phyloP scores from a whole-genome alignment of 1,139 yeast genomes.

The Suhomyces terraborum region DNA sequence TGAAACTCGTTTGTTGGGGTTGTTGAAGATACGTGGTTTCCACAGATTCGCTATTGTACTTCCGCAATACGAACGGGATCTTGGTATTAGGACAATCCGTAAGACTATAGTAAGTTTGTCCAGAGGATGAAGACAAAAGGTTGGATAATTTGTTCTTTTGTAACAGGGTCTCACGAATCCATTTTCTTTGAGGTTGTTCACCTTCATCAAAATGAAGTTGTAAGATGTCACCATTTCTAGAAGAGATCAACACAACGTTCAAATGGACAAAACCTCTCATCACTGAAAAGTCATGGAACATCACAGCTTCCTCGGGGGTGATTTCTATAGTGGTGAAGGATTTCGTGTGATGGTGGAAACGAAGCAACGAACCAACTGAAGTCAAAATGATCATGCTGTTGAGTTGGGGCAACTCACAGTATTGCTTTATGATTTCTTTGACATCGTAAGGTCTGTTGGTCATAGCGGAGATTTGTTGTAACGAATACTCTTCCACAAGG shows the following conservation, averaged over 20 bases:
- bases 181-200: conserved; percentile 19
- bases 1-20: conserved; percentile 53
- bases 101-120: conserved; percentile 37
- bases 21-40: conserved; percentile 26
- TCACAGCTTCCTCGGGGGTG: conserved; percentile 24
- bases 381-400: conserved; percentile 57
- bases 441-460: conserved; percentile 32
- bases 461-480: conserved; percentile 24
- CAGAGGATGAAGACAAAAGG: conserved; percentile 37
- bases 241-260: conserved; percentile 49
- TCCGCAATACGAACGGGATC: conserved; percentile 54
- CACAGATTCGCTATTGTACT: conserved; percentile 27
- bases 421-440: conserved; percentile 66
- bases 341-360: conserved; percentile 24
- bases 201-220: conserved; percentile 41
- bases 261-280: conserved; percentile 47
- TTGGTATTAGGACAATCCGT: conserved; percentile 71
- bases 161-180: conserved; percentile 27
- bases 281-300: conserved; percentile 51
- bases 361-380: conserved; percentile 58
- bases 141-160: conserved; percentile 54
- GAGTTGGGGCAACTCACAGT: conserved; percentile 41
- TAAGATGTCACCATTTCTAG: conserved; percentile 56
- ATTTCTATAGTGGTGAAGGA: conserved; percentile 32
- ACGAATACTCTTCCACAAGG: conserved; percentile 15